Evolutionary conservation across 208 protist species (phyloP).

Genomic region (Sergeia podlipaevii): DNA sequence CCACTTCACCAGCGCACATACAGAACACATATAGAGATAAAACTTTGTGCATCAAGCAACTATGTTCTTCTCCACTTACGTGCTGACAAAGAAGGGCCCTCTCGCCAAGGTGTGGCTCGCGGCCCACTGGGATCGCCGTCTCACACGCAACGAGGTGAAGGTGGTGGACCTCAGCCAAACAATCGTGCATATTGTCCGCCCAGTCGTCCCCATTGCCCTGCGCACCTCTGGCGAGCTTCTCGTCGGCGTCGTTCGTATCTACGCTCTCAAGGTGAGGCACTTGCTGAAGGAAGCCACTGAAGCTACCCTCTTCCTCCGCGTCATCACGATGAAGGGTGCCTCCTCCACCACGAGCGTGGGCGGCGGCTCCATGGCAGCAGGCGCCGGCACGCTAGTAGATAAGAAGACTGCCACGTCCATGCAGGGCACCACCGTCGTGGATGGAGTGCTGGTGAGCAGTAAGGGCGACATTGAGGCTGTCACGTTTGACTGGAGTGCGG

Average conservation of each 20-base stretch:
- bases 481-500: slow-evolving; percentile 61
- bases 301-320: slow-evolving; percentile 64
- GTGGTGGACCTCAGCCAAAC: slow-evolving; percentile 90
- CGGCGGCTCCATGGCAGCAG: neutral
- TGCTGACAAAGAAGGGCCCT: slow-evolving; percentile 95
- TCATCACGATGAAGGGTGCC: slow-evolving; percentile 33
- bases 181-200: slow-evolving; percentile 91
- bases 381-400: too few relatives aligned
- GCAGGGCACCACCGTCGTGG: slow-evolving; percentile 22
- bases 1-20: too few relatives aligned
- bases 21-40: neutral
- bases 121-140: slow-evolving; percentile 94
- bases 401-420: slow-evolving; percentile 4
- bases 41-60: neutral
- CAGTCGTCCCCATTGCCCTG: slow-evolving; percentile 94
- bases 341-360: neutral
- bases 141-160: slow-evolving; percentile 92
- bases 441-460: slow-evolving; percentile 48
- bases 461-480: slow-evolving; percentile 76
- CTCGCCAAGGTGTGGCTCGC: slow-evolving; percentile 97
- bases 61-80: slow-evolving; percentile 98
- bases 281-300: slow-evolving; percentile 87
- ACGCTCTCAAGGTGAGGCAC: slow-evolving; percentile 91
- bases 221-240: slow-evolving; percentile 96
- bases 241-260: slow-evolving; percentile 97